These are phyloP conservation scores for Puccinia triticina DNA, from an alignment of 1,284 basidiomycete genomes.

Conservation along the genomic window DNA sequence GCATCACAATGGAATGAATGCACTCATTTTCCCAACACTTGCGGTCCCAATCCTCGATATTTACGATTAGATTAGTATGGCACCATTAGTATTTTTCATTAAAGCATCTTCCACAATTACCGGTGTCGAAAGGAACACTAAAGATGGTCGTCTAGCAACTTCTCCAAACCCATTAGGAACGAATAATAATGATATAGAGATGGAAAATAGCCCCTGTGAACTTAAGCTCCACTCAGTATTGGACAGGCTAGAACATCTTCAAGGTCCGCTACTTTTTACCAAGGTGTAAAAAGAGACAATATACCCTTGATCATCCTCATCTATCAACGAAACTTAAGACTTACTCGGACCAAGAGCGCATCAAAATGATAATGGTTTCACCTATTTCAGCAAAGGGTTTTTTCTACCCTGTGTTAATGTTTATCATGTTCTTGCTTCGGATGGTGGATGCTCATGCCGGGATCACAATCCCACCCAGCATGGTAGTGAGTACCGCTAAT, in stretches of 20 bases:
- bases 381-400: neutral
- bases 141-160: neutral
- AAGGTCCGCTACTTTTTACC: neutral
- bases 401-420: neutral
- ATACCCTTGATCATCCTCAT: neutral
- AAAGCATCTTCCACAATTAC: neutral
- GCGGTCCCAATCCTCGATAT: too few species aligned
- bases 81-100: too few species aligned
- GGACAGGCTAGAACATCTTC: neutral
- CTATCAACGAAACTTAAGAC: neutral
- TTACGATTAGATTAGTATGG: too few species aligned
- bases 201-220: neutral
- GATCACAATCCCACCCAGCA: neutral
- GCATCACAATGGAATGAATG: too few species aligned
- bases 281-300: neutral
- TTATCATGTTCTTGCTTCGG: neutral
- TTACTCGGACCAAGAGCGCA: neutral
- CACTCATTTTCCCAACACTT: too few species aligned
- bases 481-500: conserved; percentile 1
- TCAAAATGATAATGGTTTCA: neutral
- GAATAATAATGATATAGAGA: neutral
- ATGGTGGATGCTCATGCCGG: conserved; percentile 24
- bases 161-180: neutral
- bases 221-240: neutral
- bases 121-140: neutral